phyloP scores from a whole-genome alignment of 495 filamentous ascomycete species.

The Platismatia glauca region DNA sequence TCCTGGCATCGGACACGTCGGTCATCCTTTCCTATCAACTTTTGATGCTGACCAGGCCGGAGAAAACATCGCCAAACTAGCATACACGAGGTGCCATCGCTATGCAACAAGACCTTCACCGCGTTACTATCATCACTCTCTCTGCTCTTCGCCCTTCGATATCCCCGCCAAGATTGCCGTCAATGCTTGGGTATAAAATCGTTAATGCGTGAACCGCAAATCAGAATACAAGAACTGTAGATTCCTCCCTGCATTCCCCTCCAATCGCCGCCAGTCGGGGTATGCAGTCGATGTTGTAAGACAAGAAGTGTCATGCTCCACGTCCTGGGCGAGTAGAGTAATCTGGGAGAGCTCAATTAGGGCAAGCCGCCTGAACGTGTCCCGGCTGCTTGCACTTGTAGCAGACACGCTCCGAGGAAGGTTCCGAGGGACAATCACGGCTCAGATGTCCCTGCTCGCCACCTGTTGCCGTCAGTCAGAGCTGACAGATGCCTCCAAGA shows the following conservation, averaged over 20 bases:
- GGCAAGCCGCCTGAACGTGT: constrained; percentile 89
- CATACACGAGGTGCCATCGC: constrained; percentile 14
- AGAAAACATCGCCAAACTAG: constrained; percentile 10
- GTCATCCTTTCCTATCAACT: constrained; percentile 10
- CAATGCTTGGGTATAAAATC: constrained; percentile 18
- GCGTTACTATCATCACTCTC: background rate
- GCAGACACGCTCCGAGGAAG: constrained; percentile 84
- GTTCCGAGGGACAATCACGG: constrained; percentile 89
- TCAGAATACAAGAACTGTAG: constrained; percentile 13
- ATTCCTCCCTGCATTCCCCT: constrained; percentile 10
- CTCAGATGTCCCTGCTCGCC: constrained; percentile 90
- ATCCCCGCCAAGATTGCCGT: constrained; percentile 17
- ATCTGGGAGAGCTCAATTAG: constrained; percentile 44
- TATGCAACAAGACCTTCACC: constrained; percentile 14
- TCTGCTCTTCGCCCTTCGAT: constrained; percentile 11
- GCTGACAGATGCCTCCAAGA: background rate
- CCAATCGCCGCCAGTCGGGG: constrained; percentile 4
- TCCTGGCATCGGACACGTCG: background rate
- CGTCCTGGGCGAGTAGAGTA: background rate
- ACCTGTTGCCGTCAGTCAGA: constrained; percentile 33
- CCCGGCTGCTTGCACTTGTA: constrained; percentile 99
- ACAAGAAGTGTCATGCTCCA: constrained; percentile 15
- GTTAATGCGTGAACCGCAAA: constrained; percentile 9
- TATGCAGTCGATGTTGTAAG: constrained; percentile 11
- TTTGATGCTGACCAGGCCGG: constrained; percentile 14